Evolutionary conservation across 129 eudicot species (phyloP).

Genomic region (Chrysanthemum seticuspe): DNA sequence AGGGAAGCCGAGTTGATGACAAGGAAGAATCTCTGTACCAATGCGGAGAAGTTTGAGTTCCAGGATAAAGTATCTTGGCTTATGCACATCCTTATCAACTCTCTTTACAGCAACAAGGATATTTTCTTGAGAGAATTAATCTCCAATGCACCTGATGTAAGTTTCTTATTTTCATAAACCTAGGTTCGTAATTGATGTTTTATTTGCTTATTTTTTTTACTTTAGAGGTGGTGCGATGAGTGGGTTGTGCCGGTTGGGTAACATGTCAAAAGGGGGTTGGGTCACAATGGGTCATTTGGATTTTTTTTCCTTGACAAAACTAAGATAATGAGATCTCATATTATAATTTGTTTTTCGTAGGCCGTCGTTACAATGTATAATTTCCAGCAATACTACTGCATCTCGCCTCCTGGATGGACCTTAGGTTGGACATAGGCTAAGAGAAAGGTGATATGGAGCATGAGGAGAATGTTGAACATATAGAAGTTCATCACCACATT

Average conservation of each 20-base stretch:
- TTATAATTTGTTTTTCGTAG: slow-evolving; percentile 28
- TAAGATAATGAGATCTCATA: not conserved
- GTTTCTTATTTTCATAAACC: too few species aligned
- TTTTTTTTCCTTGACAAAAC: too few species aligned
- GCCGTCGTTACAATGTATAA: slow-evolving; percentile 86
- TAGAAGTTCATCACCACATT: slow-evolving; percentile 74
- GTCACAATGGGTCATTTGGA: too few species aligned
- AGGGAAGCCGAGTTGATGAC: slow-evolving; percentile 95
- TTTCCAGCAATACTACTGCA: slow-evolving; percentile 83
- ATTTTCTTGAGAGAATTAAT: too few species aligned
- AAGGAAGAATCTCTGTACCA: slow-evolving; percentile 61
- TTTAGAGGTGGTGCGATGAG: too few species aligned
- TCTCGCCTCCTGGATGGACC: slow-evolving; percentile 93
- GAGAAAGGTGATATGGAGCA: slow-evolving; percentile 90
- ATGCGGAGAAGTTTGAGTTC: slow-evolving; percentile 91
- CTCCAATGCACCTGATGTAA: slow-evolving; percentile 99
- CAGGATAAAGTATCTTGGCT: slow-evolving; percentile 99
- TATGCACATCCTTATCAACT: slow-evolving; percentile 92
- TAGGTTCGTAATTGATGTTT: too few species aligned
- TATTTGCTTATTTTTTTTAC: too few species aligned
- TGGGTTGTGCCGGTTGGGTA: too few species aligned
- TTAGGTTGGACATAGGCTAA: slow-evolving; percentile 97
- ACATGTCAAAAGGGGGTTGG: too few species aligned
- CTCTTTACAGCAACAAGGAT: too few species aligned
- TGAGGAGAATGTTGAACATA: slow-evolving; percentile 87